Percentiles rank a stretch among this genome's conserved stretches.
phyloP scores from a whole-genome alignment of 805 yeast species.

The Schizosaccharomyces octosporus region DNA sequence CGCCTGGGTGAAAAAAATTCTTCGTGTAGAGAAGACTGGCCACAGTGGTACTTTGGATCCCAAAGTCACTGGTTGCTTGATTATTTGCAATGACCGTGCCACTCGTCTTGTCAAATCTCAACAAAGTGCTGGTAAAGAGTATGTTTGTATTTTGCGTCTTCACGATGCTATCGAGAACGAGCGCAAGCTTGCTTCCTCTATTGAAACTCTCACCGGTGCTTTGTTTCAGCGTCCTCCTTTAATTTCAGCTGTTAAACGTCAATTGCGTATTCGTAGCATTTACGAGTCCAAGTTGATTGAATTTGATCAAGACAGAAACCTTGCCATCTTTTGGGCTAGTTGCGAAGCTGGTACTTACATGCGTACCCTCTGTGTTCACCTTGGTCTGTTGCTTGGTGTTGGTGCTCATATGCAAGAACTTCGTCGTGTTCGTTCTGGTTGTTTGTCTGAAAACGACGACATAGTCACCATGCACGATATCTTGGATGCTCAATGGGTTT shows the following conservation, averaged over 20 bases:
- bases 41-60: conserved; percentile 98
- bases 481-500: conserved; percentile 92
- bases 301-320: conserved; percentile 86
- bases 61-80: conserved; percentile 92
- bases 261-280: conserved; percentile 90
- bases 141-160: conserved; percentile 87
- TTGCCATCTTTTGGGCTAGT: conserved; percentile 97
- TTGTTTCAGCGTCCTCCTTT: conserved; percentile 97
- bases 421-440: conserved; percentile 97
- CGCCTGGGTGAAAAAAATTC: conserved; percentile 93
- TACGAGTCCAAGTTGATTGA: conserved; percentile 89
- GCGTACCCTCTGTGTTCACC: conserved; percentile 96
- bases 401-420: conserved; percentile 99
- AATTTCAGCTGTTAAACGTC: conserved; percentile 96
- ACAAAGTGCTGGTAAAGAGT: conserved; percentile 99
- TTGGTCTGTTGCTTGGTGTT: conserved; percentile 93
- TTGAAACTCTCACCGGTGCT: conserved; percentile 94
- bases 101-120: conserved; percentile 94
- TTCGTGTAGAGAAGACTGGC: conserved; percentile 91
- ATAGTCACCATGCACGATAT: conserved; percentile 92
- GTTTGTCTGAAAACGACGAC: conserved; percentile 68
- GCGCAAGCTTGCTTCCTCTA: conserved; percentile 61
- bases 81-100: conserved; percentile 94
- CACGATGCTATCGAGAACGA: conserved; percentile 83
- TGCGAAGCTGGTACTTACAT: conserved; percentile 99